A percentile compares a stretch with the other conserved stretches of the same genome.
phyloP scores from a whole-genome alignment of 352 stramenopile genomes.

The Pythium monospermum region DNA sequence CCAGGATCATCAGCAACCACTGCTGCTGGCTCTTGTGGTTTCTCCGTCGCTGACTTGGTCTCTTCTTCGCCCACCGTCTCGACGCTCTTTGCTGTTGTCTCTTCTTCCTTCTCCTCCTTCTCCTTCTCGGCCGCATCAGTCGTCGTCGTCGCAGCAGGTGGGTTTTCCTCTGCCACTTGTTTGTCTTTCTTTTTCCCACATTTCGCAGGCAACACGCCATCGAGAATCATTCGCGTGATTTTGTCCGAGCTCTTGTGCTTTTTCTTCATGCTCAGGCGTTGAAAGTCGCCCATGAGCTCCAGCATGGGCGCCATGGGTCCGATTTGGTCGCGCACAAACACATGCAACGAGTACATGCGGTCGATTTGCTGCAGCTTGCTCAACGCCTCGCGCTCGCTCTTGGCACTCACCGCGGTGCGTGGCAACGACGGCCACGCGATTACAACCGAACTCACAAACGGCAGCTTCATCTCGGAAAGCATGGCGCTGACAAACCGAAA shows the following conservation, averaged over 20 bases:
- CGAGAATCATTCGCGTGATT: conserved; percentile 9
- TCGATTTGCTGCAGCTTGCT: conserved; percentile 67
- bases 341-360: conserved; percentile 42
- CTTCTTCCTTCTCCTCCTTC: background rate
- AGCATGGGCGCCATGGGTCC: conserved; percentile 19
- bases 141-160: background rate
- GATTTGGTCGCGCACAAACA: conserved; percentile 30
- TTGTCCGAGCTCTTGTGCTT: background rate
- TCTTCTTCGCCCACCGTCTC: background rate
- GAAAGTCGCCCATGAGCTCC: no score
- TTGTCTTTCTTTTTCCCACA: background rate
- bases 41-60: background rate
- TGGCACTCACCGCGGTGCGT: conserved; percentile 2
- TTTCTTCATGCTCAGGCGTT: no score
- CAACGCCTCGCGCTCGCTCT: conserved; percentile 37
- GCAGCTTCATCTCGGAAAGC: conserved; percentile 39
- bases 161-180: no score
- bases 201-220: conserved; percentile 8
- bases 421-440: conserved; percentile 11
- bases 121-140: background rate
- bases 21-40: background rate
- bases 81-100: background rate
- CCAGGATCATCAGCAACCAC: background rate
- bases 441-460: conserved; percentile 20
- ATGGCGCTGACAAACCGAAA: conserved; percentile 41